These are phyloP conservation scores for Acorus gramineus DNA, from an alignment of 106 monocot species.

Conservation along the genomic window DNA sequence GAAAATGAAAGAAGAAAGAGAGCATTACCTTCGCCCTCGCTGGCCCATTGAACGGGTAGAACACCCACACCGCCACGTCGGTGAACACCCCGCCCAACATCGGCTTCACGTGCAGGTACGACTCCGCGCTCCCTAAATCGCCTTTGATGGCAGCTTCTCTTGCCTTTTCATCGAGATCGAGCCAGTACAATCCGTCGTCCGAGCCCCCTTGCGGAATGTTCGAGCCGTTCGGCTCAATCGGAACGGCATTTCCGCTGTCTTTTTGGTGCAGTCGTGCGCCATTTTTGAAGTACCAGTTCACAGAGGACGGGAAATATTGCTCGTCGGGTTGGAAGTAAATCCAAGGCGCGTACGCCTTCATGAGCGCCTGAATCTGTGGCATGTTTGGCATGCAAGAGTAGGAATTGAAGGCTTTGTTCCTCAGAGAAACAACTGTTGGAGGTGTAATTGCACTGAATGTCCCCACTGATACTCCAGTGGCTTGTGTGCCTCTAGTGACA, in stretches of 20 bases:
- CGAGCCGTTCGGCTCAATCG: conserved; percentile 29
- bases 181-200: conserved; percentile 65
- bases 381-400: conserved; percentile 47
- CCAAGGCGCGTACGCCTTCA: conserved; percentile 39
- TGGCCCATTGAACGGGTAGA: conserved; percentile 82
- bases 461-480: conserved; percentile 40
- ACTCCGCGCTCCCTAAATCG: conserved; percentile 29
- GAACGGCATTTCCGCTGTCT: conserved; percentile 10
- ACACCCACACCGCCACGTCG: conserved; percentile 66
- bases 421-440: conserved; percentile 26
- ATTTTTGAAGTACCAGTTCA: conserved; percentile 66
- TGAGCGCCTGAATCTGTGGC: conserved; percentile 33
- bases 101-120: conserved; percentile 67
- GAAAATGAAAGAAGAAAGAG: too few species aligned
- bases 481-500: conserved; percentile 8
- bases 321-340: conserved; percentile 65
- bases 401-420: conserved; percentile 26
- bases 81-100: conserved; percentile 61
- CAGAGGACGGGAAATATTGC: conserved; percentile 57
- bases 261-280: conserved; percentile 61
- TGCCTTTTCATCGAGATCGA: conserved; percentile 36
- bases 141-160: conserved; percentile 42
- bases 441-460: conserved; percentile 30
- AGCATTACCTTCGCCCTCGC: conserved; percentile 40
- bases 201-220: conserved; percentile 71